These are phyloP conservation scores for Malus sylvestris DNA, from an alignment of 306 rosid species.

Conservation along the genomic window DNA sequence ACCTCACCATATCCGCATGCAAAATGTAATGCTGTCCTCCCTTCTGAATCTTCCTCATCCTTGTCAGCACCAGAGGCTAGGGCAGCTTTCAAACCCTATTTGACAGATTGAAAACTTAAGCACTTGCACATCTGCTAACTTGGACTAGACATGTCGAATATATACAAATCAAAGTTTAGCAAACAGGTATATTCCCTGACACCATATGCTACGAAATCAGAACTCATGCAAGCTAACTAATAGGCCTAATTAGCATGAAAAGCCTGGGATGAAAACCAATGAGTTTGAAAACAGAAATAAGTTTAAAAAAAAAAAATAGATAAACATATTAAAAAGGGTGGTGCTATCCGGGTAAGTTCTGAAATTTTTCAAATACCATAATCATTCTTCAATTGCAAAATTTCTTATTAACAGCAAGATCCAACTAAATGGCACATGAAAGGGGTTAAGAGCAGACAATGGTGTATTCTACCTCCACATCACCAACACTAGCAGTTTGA, in stretches of 20 bases:
- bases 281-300: background rate
- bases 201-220: background rate
- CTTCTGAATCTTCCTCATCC: slow-evolving; percentile 95
- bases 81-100: slow-evolving; percentile 81
- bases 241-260: background rate
- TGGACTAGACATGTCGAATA: background rate
- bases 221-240: background rate
- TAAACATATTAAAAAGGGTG: background rate
- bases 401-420: background rate
- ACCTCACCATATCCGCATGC: slow-evolving; percentile 99
- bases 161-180: background rate
- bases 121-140: slow-evolving; percentile 6
- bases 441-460: background rate
- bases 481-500: slow-evolving; percentile 96
- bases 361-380: background rate
- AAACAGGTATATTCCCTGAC: background rate
- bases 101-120: slow-evolving; percentile 16
- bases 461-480: slow-evolving; percentile 55
- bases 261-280: background rate
- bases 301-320: background rate
- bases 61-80: slow-evolving; percentile 83
- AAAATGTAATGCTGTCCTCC: slow-evolving; percentile 97
- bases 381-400: background rate
- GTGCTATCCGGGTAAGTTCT: background rate
- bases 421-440: slow-evolving; percentile 8